A percentile compares a stretch with the other conserved stretches of the same genome.
Conservation (phyloP, 352 stramenopile genomes). For the Lagenidium giganteum region DNA sequence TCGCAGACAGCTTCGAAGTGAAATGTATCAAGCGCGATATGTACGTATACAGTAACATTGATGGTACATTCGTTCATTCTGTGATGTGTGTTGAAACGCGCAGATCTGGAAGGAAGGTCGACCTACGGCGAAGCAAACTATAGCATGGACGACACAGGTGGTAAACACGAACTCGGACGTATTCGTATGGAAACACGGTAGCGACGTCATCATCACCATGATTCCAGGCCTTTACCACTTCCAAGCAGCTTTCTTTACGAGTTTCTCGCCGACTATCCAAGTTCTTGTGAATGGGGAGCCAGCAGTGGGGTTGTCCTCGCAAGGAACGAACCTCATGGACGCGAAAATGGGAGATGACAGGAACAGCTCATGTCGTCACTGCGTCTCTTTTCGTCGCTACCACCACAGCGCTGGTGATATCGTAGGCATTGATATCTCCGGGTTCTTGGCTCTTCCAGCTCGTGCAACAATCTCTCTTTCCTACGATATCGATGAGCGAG, state of each 20-base stretch:
- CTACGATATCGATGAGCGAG: conserved; percentile 66
- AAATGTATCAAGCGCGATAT: conserved; percentile 72
- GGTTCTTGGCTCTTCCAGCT: conserved; percentile 52
- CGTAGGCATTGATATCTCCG: conserved; percentile 37
- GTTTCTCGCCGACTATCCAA: conserved; percentile 39
- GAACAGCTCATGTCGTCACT: too few species aligned
- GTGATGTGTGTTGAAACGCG: neutral
- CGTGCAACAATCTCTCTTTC: conserved; percentile 38
- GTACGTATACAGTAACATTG: conserved; percentile 25
- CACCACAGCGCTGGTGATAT: conserved; percentile 60
- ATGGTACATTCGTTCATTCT: neutral
- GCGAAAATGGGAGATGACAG: neutral
- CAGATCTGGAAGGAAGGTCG: conserved; percentile 72
- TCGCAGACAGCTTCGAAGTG: conserved; percentile 49
- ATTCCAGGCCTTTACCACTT: conserved; percentile 68
- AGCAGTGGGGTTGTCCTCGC: conserved; percentile 13
- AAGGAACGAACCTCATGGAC: neutral
- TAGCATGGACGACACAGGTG: conserved; percentile 60
- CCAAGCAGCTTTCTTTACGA: conserved; percentile 67
- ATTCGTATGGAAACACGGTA: conserved; percentile 54
- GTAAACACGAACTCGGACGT: conserved; percentile 67
- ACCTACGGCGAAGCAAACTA: conserved; percentile 42
- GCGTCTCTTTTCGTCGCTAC: conserved; percentile 18
- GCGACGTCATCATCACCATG: conserved; percentile 39
- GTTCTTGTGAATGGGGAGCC: conserved; percentile 65